These are phyloP conservation scores for Metarhizium anisopliae DNA, from an alignment of 2,329 filamentous ascomycete genomes.

Conservation along the genomic window DNA sequence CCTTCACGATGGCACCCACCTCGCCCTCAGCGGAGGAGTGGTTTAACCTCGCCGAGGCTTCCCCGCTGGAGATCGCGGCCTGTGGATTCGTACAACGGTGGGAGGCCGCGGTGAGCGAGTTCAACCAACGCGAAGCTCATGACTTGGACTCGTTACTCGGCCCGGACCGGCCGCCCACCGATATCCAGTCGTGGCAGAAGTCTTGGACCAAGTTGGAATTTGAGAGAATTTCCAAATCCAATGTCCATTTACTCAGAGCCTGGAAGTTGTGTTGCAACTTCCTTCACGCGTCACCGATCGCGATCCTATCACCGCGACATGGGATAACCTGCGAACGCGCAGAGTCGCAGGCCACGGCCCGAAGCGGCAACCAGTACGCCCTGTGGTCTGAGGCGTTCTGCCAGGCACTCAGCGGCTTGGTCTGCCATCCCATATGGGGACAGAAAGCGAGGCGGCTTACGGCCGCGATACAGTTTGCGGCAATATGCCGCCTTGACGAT, in stretches of 20 bases:
- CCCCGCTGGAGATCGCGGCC: too few species aligned
- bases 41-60: too few species aligned
- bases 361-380: background rate
- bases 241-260: background rate
- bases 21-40: too few species aligned
- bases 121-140: background rate
- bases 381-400: slow-evolving; percentile 3
- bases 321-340: background rate
- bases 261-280: slow-evolving; percentile 1
- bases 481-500: slow-evolving; percentile 1
- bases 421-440: slow-evolving; percentile 2
- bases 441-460: background rate
- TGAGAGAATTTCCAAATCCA: background rate
- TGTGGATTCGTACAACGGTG: too few species aligned
- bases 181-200: background rate
- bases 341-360: background rate
- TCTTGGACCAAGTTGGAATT: background rate
- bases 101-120: background rate
- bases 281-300: background rate
- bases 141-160: background rate
- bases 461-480: slow-evolving; percentile 1
- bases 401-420: background rate
- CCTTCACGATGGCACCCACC: too few species aligned
- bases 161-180: background rate
- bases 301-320: background rate